Conservation (phyloP, 129 eudicot genomes). For the Flaveria ramosissima region DNA sequence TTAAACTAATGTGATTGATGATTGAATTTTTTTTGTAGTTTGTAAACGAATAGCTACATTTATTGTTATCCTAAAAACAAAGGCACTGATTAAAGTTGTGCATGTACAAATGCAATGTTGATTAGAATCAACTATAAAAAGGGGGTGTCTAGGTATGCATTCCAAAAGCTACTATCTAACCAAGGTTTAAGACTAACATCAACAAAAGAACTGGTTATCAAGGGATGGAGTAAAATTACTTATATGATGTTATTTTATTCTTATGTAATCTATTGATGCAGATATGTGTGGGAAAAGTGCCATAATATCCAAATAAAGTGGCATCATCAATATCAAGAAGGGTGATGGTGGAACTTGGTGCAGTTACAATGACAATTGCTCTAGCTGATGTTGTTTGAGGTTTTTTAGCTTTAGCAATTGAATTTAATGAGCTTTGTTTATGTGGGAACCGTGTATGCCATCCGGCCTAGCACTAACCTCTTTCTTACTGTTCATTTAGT, state of each 20-base stretch:
- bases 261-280: slow-evolving; percentile 28
- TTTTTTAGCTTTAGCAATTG: no score
- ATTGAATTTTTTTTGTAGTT: neutral
- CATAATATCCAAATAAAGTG: slow-evolving; percentile 72
- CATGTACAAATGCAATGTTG: neutral
- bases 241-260: neutral
- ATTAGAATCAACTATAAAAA: slow-evolving; percentile 10
- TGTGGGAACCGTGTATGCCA: no score
- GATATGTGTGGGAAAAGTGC: slow-evolving; percentile 62
- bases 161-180: no score
- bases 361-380: slow-evolving; percentile 63
- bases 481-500: no score
- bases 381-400: no score
- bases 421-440: no score
- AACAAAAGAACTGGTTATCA: no score
- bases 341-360: slow-evolving; percentile 75
- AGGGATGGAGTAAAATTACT: slow-evolving; percentile 30
- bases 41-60: neutral
- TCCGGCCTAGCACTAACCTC: no score
- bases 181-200: no score
- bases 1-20: neutral
- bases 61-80: slow-evolving; percentile 6
- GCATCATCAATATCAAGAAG: slow-evolving; percentile 88
- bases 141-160: slow-evolving; percentile 23
- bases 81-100: neutral